A percentile compares a stretch with the other conserved stretches of the same genome.
These are phyloP conservation scores for Penicillium angulare DNA, from an alignment of 495 filamentous ascomycete species.

Conservation along the genomic window DNA sequence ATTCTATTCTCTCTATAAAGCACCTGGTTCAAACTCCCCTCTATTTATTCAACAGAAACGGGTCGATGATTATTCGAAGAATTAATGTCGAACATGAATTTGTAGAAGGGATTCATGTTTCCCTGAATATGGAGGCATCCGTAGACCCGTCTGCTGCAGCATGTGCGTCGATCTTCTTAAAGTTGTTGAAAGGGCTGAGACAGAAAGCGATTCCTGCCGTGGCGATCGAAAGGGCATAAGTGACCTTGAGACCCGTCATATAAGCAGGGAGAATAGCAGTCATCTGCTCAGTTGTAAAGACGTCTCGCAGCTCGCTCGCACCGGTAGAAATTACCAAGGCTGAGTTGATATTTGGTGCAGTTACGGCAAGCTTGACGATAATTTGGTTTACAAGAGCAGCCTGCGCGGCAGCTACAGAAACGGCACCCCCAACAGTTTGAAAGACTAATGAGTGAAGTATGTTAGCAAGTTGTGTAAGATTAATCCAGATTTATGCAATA, in stretches of 20 bases:
- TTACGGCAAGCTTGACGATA: constrained; percentile 26
- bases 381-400: constrained; percentile 45
- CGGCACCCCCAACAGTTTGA: constrained; percentile 43
- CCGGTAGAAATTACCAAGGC: constrained; percentile 43
- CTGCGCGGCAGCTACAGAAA: constrained; percentile 47
- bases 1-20: too few relatives aligned
- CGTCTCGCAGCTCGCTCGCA: constrained; percentile 47
- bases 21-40: too few relatives aligned
- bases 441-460: constrained; percentile 2
- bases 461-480: constrained; percentile 5
- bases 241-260: constrained; percentile 6
- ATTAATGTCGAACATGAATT: too few relatives aligned
- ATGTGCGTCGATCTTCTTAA: constrained; percentile 1
- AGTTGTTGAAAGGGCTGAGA: constrained; percentile 7
- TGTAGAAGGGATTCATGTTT: too few relatives aligned
- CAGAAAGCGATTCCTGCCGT: constrained; percentile 1
- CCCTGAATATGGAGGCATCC: neutral
- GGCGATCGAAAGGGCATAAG: constrained; percentile 9
- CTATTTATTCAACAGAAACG: too few relatives aligned
- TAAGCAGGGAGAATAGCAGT: constrained; percentile 9
- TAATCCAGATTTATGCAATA: neutral
- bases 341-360: constrained; percentile 44
- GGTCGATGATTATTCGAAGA: too few relatives aligned
- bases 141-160: neutral
- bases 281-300: constrained; percentile 32